Evolutionary conservation across 164 flowering plant species (phyloP), one percentile per base, ranked within the genome.

Genomic region (Malania oleifera): DNA sequence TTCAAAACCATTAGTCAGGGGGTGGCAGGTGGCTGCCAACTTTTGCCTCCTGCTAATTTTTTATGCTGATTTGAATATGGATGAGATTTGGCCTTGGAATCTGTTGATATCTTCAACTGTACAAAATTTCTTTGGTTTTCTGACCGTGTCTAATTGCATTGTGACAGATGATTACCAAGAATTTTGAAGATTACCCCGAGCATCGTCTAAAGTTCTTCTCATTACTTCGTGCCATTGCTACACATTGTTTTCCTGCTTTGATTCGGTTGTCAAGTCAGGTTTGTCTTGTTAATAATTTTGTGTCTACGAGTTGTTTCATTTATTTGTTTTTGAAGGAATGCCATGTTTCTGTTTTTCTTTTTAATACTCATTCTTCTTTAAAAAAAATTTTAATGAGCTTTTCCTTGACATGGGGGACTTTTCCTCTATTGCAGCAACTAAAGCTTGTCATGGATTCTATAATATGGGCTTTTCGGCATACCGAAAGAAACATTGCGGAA

Each of bases 391-490:
- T 18, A 25, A 14, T 18, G 38, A 9, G 34, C 23, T 57, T 27
- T 12, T 5, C 40, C 25, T 45, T 53, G 20, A 44, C 50, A n/a
- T 37, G 13, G 14, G 22, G 64, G 45, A 0, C 23, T 63, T 13
- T 57, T 70, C 18, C 17, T 67, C 35, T 24, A 1, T 20, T 24
- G 37, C 82, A 91, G 96, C 99, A 95, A 83, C 40, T 95, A 58
- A 95, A 95, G 75, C 83, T 91, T 56, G 96, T 95, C 9, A 95
- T 91, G 97, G 96, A 95, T 71, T 91, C 97, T 11, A 91, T 95
- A 43, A 91, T 82, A 40, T 95, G 99, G 99, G 99, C 99, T 31
- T 95, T 95, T 68, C 87, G 99, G 56, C 99, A 95, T 66, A 95
- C 99, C 35, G 99, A 95, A 56, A 78, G 95, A 56, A 95, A 95